Conservation (phyloP, 2,329 filamentous ascomycete species). For the Phialophora chinensis region DNA sequence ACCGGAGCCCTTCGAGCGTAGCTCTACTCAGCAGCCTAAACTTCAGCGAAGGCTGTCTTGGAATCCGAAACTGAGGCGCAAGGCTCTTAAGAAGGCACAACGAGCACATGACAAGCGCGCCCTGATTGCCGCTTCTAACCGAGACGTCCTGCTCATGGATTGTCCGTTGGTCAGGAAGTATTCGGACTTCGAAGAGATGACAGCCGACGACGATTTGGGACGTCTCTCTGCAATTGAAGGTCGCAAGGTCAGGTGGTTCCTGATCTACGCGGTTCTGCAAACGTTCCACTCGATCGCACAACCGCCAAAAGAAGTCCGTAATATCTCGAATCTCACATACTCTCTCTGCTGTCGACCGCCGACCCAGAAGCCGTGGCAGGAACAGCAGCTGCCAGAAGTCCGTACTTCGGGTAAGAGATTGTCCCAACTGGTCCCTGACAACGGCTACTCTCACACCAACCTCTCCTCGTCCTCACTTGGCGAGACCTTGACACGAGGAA, state of each 20-base stretch:
- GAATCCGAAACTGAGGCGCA: constrained; percentile 37
- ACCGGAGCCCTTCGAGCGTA: constrained; percentile 50
- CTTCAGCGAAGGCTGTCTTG: constrained; percentile 33
- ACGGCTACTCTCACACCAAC: constrained; percentile 36
- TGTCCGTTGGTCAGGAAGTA: constrained; percentile 70
- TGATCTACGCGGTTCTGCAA: constrained; percentile 76
- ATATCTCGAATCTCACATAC: constrained; percentile 64
- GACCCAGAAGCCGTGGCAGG: constrained; percentile 34
- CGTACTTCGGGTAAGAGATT: constrained; percentile 6
- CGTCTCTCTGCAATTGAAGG: constrained; percentile 69
- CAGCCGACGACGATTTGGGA: constrained; percentile 61
- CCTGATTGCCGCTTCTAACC: constrained; percentile 37
- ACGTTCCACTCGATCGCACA: constrained; percentile 70
- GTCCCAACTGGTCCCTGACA: constrained; percentile 27
- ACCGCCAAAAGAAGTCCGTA: constrained; percentile 66
- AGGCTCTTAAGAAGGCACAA: constrained; percentile 32
- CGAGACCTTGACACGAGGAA: constrained; percentile 22
- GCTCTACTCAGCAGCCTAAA: constrained; percentile 10
- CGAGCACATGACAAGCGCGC: constrained; percentile 33
- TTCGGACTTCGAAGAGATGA: constrained; percentile 70
- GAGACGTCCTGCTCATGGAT: constrained; percentile 42
- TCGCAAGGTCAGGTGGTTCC: constrained; percentile 77
- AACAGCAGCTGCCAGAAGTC: constrained; percentile 6
- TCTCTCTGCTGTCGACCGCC: constrained; percentile 57
- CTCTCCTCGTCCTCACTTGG: constrained; percentile 24